Evolutionary conservation across 192 early-diverging fungal genomes (phyloP).

Genomic region (Podila clonocystis): DNA sequence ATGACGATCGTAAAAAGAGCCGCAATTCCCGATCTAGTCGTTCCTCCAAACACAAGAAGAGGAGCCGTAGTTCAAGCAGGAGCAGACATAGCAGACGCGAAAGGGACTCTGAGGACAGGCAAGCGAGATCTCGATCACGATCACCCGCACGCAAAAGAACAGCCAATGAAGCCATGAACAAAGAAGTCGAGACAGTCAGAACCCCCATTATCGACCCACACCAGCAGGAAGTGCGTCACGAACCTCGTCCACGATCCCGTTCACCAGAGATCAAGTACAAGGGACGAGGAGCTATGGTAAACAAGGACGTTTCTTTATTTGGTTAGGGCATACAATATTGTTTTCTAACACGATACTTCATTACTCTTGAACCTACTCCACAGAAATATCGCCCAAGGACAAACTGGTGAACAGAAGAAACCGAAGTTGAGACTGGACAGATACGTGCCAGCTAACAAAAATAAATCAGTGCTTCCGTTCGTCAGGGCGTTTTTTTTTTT

Average conservation of each 20-base stretch:
- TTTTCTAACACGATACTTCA: background rate
- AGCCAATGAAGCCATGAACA: constrained; percentile 18
- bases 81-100: background rate
- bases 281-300: constrained; percentile 64
- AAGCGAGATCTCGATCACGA: background rate
- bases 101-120: background rate
- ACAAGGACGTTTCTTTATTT: background rate
- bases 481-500: background rate
- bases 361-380: background rate
- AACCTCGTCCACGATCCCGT: constrained; percentile 19
- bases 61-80: constrained; percentile 9
- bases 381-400: constrained; percentile 2
- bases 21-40: constrained; percentile 1
- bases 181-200: constrained; percentile 27
- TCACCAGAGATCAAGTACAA: constrained; percentile 62
- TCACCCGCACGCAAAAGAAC: background rate
- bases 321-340: background rate
- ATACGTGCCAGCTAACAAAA: background rate
- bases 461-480: background rate
- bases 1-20: constrained; percentile 6
- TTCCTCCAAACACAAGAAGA: constrained; percentile 8
- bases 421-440: too few species aligned
- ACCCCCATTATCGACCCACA: constrained; percentile 16
- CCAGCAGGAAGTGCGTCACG: constrained; percentile 3
- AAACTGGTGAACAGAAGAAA: background rate